Evolutionary conservation across 2,329 filamentous ascomycete genomes (phyloP), one percentile per base, ranked within the genome.

Genomic region (Colletotrichum siamense): DNA sequence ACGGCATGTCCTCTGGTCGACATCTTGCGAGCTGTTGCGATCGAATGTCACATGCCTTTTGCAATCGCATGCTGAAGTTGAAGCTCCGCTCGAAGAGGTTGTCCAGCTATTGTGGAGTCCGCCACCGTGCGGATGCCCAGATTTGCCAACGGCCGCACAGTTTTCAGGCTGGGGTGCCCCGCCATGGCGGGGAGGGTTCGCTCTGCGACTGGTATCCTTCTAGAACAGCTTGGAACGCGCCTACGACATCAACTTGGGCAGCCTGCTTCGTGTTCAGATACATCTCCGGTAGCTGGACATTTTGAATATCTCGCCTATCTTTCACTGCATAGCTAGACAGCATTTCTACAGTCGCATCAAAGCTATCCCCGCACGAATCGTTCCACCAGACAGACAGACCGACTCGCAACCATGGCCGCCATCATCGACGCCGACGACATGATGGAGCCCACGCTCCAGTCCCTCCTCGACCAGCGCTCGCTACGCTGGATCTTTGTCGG

Each of bases 401-500:
- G 32, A 87, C 44, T 52, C n/a, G 85, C 85, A 86, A 36, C 69
- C 79, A 70, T 83, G 69, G 86, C 89, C 66, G 79, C 90, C 64
- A 82, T 90, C 66, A 86, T 87, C 79, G 93, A 95, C 86, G 94
- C 94, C 82, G 94, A 96, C 84, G 89, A 92, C 63, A 62, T 59
- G 66, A 93, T 99, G 88, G 96, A 98, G 88, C 96, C 97, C 64
- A 95, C 95, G 69, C 95, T 99, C 82, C 95, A 98, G 88, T 95
- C 95, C 79, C 96, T 99, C 83, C 92, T 99, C 82, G 95, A 98
- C 89, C 97, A 99, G 87, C 95, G 96, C 86, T 94, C 95, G 39
- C 93, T 99, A 72, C 95, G 97, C 84, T 99, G 97, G 97, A 98
- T 99, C 87, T 99, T 99, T 82, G 97, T 99, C 77, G 97, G 97